Base-by-base conservation (phyloP, 768 basidiomycete genomes). In the Amanita jacksonii region DNA sequence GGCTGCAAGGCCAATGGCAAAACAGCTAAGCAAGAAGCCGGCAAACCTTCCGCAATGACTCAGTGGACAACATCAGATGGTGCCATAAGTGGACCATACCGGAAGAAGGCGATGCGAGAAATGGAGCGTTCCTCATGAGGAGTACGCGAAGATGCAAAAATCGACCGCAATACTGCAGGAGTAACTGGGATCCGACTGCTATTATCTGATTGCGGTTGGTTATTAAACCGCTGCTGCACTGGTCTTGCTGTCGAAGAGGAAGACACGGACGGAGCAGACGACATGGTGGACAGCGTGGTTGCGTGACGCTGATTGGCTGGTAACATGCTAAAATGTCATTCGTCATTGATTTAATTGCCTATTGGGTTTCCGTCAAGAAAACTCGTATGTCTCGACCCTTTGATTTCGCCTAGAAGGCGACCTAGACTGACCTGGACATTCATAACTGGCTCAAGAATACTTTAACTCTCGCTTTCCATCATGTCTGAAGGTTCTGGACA, bases 71-170 rank as follows among this genome's bases (percentile, higher is more conserved):
- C 8, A 32, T 39, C 15, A 34, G 15, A 42, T 15, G 40, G 43
- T 24, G 19, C 35, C 41, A 42, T 31, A 41, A 13, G 15, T 7
- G 8, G 45, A 44, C 41, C 54, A 36, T 59, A 85, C 87, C 88
- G 76, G 61, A 90, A 90, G 67, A 91, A 91, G 23, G 88, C 87
- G 41, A 87, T 71, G 10, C 86, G 76, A 30, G 87, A 91, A 41
- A 91, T 79, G 0, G 84, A 79, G 22, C 88, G 76, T 58, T 91
- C 87, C 57, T 91, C 87, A 44, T 81, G 66, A 2, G 82, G 76
- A 0, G 84, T 81, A 10, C 87, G 76, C 16, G 87, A 90, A 9
- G 86, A 90, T 20, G 88, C 77, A 59, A 91, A 91, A 52, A 91
- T 91, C 40, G 84, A 81, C 31, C 87, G 72, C 47, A 91, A 59